phyloP scores from a whole-genome alignment of 2,329 filamentous ascomycete genomes.

The Fusarium graminum region DNA sequence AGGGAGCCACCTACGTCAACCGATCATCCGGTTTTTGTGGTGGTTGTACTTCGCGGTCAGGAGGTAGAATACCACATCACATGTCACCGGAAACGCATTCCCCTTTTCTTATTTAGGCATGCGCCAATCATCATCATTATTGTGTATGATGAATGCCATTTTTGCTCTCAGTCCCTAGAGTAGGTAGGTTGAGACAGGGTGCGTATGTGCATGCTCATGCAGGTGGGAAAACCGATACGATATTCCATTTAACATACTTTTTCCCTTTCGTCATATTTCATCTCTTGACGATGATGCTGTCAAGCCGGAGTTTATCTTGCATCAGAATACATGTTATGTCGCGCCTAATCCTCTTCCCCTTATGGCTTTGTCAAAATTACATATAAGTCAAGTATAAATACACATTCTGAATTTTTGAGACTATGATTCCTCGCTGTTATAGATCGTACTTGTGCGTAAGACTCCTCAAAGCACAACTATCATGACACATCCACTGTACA shows the following conservation, averaged over 20 bases:
- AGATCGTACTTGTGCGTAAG: conserved; percentile 4
- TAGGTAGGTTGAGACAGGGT: neutral
- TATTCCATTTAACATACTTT: neutral
- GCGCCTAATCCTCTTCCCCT: too few species aligned
- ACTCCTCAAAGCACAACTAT: conserved; percentile 1
- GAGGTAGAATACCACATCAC: conserved; percentile 20
- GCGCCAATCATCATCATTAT: neutral
- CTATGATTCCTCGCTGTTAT: conserved; percentile 20
- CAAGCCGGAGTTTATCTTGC: too few species aligned
- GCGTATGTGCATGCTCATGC: neutral
- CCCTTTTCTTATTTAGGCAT: neutral
- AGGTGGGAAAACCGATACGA: neutral
- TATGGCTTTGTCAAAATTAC: too few species aligned
- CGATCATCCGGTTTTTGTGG: conserved; percentile 18
- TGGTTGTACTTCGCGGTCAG: conserved; percentile 19
- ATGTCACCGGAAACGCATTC: conserved; percentile 1
- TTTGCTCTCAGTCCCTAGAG: neutral
- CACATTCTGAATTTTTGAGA: conserved; percentile 17
- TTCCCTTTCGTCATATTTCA: too few species aligned
- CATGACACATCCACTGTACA: conserved; percentile 3
- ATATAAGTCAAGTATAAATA: neutral
- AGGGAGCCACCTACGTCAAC: conserved; percentile 29
- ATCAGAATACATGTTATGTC: too few species aligned
- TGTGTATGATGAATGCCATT: neutral
- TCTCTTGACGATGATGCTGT: too few species aligned